phyloP scores from a whole-genome alignment of 345 rosid genomes.

The Diplotaxis tenuifolia region DNA sequence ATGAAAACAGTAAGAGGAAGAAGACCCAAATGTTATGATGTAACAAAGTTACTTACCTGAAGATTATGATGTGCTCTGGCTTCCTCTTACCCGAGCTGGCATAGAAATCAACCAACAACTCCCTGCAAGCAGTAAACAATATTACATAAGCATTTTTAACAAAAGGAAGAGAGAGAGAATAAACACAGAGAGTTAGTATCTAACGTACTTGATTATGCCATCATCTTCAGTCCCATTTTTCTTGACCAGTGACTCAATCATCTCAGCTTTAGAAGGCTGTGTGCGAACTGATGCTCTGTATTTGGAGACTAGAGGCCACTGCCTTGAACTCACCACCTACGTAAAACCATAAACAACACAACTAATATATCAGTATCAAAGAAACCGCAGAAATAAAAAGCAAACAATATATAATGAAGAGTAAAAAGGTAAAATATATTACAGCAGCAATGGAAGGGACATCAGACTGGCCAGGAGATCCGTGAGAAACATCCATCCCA shows the following conservation, averaged over 20 bases:
- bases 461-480: slow-evolving; percentile 72
- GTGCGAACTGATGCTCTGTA: slow-evolving; percentile 89
- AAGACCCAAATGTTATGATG: neutral
- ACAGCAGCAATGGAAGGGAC: slow-evolving; percentile 72
- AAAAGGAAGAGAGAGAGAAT: neutral
- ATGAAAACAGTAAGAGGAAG: neutral
- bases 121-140: slow-evolving; percentile 45
- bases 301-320: slow-evolving; percentile 83
- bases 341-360: slow-evolving; percentile 1
- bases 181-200: neutral
- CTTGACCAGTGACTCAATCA: slow-evolving; percentile 76
- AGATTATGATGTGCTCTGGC: slow-evolving; percentile 84
- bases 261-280: slow-evolving; percentile 83
- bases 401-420: neutral
- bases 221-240: slow-evolving; percentile 63
- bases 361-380: neutral
- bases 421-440: slow-evolving; percentile 7
- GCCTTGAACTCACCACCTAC: slow-evolving; percentile 78
- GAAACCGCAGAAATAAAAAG: neutral
- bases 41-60: slow-evolving; percentile 50
- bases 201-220: slow-evolving; percentile 66
- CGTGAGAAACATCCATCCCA: slow-evolving; percentile 82
- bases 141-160: neutral
- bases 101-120: slow-evolving; percentile 76
- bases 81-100: slow-evolving; percentile 71